Evolutionary conservation across 176 grass and related monocot genomes (phyloP).

Genomic region (Aegilops bicornis): DNA sequence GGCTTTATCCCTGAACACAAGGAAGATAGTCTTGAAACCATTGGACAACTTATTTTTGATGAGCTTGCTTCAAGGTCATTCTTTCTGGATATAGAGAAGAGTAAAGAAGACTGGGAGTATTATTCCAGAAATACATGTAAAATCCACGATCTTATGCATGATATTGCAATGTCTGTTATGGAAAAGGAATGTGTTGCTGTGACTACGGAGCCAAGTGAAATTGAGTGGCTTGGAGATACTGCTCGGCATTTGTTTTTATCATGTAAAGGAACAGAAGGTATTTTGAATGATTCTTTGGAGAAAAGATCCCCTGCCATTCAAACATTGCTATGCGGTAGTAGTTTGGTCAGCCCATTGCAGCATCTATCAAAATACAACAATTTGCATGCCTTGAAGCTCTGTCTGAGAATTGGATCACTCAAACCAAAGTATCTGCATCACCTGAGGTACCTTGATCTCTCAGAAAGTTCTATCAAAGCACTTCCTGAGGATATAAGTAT

Average conservation of each 20-base stretch:
- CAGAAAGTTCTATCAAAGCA: accelerated
- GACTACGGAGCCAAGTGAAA: accelerated
- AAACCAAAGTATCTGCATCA: background rate
- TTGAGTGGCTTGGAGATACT: background rate
- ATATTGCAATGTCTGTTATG: background rate
- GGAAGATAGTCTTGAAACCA: background rate
- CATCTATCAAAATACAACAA: background rate
- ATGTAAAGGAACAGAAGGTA: too few species aligned
- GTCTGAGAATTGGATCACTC: accelerated
- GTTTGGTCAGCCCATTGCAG: accelerated
- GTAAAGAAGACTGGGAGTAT: accelerated
- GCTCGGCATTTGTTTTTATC: too few species aligned
- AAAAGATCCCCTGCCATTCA: too few species aligned
- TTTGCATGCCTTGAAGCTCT: background rate
- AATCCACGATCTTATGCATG: background rate
- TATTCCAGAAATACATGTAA: background rate
- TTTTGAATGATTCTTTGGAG: too few species aligned
- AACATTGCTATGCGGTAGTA: accelerated
- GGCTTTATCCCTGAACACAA: too few species aligned
- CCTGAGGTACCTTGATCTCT: background rate
- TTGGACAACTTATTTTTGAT: background rate
- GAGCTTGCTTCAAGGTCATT: background rate
- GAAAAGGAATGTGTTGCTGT: background rate
- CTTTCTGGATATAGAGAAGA: background rate
- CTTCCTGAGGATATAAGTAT: background rate